Conservation (phyloP, 2,329 filamentous ascomycete species). For the Zymoseptoria crescenta region DNA sequence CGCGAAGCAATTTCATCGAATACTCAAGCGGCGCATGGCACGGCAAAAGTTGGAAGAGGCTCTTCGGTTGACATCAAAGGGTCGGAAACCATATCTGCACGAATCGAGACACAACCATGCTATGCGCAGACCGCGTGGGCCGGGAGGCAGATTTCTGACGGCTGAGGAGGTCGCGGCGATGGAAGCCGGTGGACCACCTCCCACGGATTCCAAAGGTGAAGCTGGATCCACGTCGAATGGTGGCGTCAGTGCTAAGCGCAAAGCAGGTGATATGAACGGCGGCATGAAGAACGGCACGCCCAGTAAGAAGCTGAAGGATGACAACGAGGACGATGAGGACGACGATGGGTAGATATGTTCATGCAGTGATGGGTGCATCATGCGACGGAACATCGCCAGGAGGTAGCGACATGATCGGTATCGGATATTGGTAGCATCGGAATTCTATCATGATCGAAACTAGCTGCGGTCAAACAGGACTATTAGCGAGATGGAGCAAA, state of each 20-base stretch:
- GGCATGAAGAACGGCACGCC: constrained; percentile 20
- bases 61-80: constrained; percentile 84
- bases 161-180: constrained; percentile 91
- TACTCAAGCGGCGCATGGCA: constrained; percentile 86
- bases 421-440: background rate
- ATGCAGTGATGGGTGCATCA: background rate
- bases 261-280: constrained; percentile 36
- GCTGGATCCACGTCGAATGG: constrained; percentile 22
- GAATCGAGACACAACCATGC: constrained; percentile 97
- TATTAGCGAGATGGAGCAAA: background rate
- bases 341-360: background rate
- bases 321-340: constrained; percentile 33
- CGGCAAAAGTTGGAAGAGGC: constrained; percentile 91
- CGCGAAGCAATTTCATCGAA: constrained; percentile 96
- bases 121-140: constrained; percentile 88
- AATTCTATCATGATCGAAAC: background rate
- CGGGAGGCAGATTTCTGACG: constrained; percentile 89
- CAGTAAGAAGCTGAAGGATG: constrained; percentile 28
- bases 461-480: background rate
- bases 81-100: constrained; percentile 92
- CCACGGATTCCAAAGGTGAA: constrained; percentile 32
- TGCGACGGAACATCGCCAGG: background rate
- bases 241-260: constrained; percentile 41
- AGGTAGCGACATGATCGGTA: background rate
- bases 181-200: constrained; percentile 54